Evolutionary conservation across 2,329 filamentous ascomycete genomes (phyloP), one percentile per base, ranked within the genome.

Genomic region (Lasiodiplodia theobromae): DNA sequence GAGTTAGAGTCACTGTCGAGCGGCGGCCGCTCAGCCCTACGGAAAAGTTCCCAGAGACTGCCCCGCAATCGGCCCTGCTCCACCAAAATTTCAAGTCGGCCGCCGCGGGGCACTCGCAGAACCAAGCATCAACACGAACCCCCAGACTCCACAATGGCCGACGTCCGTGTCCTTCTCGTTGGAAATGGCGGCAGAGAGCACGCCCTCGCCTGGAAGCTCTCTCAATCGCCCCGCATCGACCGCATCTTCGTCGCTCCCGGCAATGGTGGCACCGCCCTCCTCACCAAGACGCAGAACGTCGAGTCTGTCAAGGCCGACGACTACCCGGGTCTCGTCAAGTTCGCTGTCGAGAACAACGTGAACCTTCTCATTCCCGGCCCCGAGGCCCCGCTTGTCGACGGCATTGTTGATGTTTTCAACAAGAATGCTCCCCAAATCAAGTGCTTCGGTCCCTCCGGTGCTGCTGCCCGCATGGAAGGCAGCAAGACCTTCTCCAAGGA

Each of bases 401-500:
- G 96, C 66, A 91, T 97, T 71, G 91, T 94, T 76, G 91, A 90
- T 74, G 92, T 91, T 82, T 98, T 98, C 83, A 86, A 88, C 71
- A 81, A 86, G 66, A 80, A 85, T 83, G 79, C 71, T 75, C 58
- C 53, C n/a, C 68, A 74, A 51, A 93, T 97, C 77, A 87, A 88
- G 73, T 91, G 89, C 80, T 98, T 97, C 77, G 96, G 95, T 2
- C 96, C 96, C 5, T 92, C 90, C 68, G 89, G 92, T 81, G 88
- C 89, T 60, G 95, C 96, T 25, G 94, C 96, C 21, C 87, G 88
- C 54, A 93, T 99, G 87, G 96, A 99, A 82, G 96, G 96, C 70
- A 96, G 92, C 83, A 99, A 99, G 85, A 92, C 95, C 12, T 98
- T 96, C 80, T 94, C 92, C 71, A 99, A 99, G 79, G 94, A 98